Conservation (phyloP, 2,329 filamentous ascomycete species). For the Aspergillus caelatus region DNA sequence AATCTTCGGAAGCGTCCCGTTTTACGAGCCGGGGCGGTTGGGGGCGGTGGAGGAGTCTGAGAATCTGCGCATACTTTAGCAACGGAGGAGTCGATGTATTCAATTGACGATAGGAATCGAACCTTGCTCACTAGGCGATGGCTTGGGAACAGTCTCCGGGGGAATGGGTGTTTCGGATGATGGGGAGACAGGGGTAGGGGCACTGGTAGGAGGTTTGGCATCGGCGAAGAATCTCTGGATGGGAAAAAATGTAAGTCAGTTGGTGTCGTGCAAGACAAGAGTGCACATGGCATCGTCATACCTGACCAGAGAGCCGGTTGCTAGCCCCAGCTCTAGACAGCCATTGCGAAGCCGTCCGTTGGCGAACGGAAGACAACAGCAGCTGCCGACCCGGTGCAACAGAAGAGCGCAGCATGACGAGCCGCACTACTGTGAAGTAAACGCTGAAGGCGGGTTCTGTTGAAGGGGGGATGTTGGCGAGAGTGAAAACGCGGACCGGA, state of each 20-base stretch:
- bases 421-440: slow-evolving; percentile 45
- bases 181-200: slow-evolving; percentile 47
- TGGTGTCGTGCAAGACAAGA: slow-evolving; percentile 31
- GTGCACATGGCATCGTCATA: slow-evolving; percentile 31
- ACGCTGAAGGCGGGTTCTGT: slow-evolving; percentile 27
- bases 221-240: slow-evolving; percentile 56
- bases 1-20: slow-evolving; percentile 75
- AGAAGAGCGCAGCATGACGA: slow-evolving; percentile 60
- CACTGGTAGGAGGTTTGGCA: slow-evolving; percentile 43
- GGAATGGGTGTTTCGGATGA: slow-evolving; percentile 53
- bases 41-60: slow-evolving; percentile 39
- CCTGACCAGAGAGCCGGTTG: slow-evolving; percentile 46
- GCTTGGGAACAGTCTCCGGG: slow-evolving; percentile 52
- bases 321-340: slow-evolving; percentile 40
- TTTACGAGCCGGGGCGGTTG: slow-evolving; percentile 60
- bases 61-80: slow-evolving; percentile 43
- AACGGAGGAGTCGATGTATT: slow-evolving; percentile 21
- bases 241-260: slow-evolving; percentile 20
- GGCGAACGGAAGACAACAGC: slow-evolving; percentile 42
- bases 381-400: slow-evolving; percentile 51
- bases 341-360: slow-evolving; percentile 47
- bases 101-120: slow-evolving; percentile 20
- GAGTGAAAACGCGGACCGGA: slow-evolving; percentile 35
- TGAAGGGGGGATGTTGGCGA: slow-evolving; percentile 31
- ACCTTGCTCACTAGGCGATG: slow-evolving; percentile 40